A percentile compares a stretch with the other conserved stretches of the same genome.
Conservation (phyloP, 2,329 filamentous ascomycete genomes). For the Nothomitra cinnamomea region DNA sequence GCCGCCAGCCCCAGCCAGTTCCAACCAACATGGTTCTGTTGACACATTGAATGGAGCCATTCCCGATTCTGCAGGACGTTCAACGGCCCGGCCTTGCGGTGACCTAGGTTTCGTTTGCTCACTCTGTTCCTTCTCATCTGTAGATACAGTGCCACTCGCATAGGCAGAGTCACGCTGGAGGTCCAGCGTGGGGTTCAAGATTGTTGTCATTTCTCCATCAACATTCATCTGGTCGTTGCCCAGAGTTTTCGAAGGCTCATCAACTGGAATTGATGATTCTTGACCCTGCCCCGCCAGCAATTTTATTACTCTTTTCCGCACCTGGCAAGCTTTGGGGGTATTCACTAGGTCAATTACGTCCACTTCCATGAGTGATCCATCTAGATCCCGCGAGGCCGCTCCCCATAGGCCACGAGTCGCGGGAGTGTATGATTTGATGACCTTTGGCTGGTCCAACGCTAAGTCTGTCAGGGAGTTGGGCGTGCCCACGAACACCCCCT, state of each 20-base stretch:
- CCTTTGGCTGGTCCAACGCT: neutral
- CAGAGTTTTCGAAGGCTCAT: neutral
- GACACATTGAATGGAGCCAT: neutral
- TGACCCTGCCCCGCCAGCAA: neutral
- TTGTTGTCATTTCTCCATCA: conserved; percentile 15
- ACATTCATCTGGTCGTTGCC: neutral
- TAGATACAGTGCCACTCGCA: neutral
- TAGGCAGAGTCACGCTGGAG: conserved; percentile 14
- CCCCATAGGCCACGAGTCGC: conserved; percentile 42
- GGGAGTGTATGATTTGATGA: neutral
- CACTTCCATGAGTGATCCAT: conserved; percentile 45
- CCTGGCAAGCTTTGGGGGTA: conserved; percentile 8
- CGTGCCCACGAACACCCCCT: no score
- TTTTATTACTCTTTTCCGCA: no score
- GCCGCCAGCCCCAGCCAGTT: neutral
- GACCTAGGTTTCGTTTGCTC: neutral
- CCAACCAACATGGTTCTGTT: neutral
- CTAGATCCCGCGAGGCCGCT: conserved; percentile 47
- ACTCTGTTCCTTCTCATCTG: neutral
- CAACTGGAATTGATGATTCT: neutral
- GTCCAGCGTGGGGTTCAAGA: conserved; percentile 8
- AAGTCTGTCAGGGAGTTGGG: no score
- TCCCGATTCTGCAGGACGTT: neutral
- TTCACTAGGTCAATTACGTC: conserved; percentile 39
- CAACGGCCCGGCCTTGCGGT: neutral